Evolutionary conservation across 495 filamentous ascomycete genomes (phyloP).

Genomic region (Penicillium turbatum): DNA sequence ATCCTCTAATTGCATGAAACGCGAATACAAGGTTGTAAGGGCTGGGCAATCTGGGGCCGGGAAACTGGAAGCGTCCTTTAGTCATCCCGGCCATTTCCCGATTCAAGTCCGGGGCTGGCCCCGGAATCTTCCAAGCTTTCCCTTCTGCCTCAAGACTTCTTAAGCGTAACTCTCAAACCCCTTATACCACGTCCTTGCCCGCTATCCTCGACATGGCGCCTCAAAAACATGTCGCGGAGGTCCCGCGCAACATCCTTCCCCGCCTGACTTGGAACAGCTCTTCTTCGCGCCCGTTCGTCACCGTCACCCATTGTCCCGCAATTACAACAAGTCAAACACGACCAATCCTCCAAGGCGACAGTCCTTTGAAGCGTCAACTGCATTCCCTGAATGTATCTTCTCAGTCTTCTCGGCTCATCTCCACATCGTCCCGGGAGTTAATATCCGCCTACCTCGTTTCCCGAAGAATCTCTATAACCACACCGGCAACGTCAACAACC

Average conservation of each 20-base stretch:
- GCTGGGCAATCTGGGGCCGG: not conserved
- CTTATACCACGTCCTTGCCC: not conserved
- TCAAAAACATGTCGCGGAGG: conserved; percentile 37
- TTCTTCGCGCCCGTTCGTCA: conserved; percentile 34
- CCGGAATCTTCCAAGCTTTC: conserved; percentile 10
- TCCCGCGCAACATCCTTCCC: conserved; percentile 40
- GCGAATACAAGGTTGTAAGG: not conserved
- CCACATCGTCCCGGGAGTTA: conserved; percentile 17
- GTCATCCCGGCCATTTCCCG: conserved; percentile 17
- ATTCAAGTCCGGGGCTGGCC: not conserved
- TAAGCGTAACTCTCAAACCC: not conserved
- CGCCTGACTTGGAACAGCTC: conserved; percentile 44
- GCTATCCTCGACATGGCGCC: conserved; percentile 27
- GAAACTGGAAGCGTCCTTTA: conserved; percentile 16
- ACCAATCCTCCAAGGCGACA: conserved; percentile 23
- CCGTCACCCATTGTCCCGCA: conserved; percentile 28
- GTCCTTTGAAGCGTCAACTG: conserved; percentile 22
- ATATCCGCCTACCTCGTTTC: conserved; percentile 19
- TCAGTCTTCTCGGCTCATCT: conserved; percentile 21
- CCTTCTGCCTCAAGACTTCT: not conserved
- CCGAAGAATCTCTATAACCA: conserved; percentile 16
- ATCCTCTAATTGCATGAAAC: conserved; percentile 10
- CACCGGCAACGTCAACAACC: conserved; percentile 14
- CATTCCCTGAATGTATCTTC: conserved; percentile 11
- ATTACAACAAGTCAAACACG: conserved; percentile 26